These are phyloP conservation scores for Fusarium keratoplasticum DNA, from an alignment of 2,329 filamentous ascomycete genomes.

Conservation along the genomic window DNA sequence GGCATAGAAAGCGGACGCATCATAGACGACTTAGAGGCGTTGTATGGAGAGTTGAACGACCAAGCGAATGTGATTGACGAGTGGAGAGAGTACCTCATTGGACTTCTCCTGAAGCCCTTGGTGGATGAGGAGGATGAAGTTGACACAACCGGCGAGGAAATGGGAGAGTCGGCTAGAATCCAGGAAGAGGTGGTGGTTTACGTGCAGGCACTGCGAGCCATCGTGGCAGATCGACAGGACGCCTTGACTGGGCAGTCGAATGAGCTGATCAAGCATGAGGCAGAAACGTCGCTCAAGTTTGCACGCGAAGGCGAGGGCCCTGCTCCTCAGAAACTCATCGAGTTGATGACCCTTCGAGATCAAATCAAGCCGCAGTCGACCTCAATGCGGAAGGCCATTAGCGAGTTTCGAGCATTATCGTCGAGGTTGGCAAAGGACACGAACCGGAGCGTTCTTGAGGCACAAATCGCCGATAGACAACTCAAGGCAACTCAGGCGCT, in stretches of 20 bases:
- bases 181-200: slow-evolving; percentile 93
- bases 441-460: slow-evolving; percentile 73
- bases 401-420: slow-evolving; percentile 76
- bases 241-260: slow-evolving; percentile 83
- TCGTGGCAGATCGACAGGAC: slow-evolving; percentile 82
- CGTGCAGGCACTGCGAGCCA: slow-evolving; percentile 79
- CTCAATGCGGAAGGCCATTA: slow-evolving; percentile 78
- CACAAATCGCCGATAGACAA: slow-evolving; percentile 72
- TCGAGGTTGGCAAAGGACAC: slow-evolving; percentile 58
- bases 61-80: slow-evolving; percentile 78
- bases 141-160: slow-evolving; percentile 89
- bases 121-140: slow-evolving; percentile 82
- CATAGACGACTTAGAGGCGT: slow-evolving; percentile 72
- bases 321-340: slow-evolving; percentile 71
- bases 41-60: slow-evolving; percentile 75
- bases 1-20: slow-evolving; percentile 80
- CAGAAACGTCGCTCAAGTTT: slow-evolving; percentile 67
- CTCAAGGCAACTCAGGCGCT: slow-evolving; percentile 70
- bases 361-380: slow-evolving; percentile 64
- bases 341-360: slow-evolving; percentile 62
- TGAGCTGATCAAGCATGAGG: slow-evolving; percentile 78
- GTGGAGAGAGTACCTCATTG: slow-evolving; percentile 80
- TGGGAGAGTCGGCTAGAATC: slow-evolving; percentile 84
- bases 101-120: slow-evolving; percentile 78
- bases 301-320: slow-evolving; percentile 76